phyloP scores from a whole-genome alignment of 2,329 filamentous ascomycete genomes.

The Ophiognomonia clavigignenti-juglandacearum region DNA sequence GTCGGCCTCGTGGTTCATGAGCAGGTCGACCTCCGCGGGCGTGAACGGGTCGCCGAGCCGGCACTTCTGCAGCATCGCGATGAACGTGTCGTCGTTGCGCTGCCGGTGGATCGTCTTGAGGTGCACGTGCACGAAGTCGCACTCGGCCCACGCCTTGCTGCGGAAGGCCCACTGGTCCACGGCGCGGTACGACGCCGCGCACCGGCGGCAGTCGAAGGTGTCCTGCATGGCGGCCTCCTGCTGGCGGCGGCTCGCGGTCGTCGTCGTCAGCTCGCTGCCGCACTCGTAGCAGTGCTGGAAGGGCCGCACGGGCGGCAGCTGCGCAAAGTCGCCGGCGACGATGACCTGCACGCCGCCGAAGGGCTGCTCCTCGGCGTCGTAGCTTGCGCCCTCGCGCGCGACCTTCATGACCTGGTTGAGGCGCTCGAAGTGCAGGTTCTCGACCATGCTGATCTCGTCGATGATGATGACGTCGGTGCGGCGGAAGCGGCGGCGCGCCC shows the following conservation, averaged over 20 bases:
- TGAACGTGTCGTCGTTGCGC: constrained; percentile 42
- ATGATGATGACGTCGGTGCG: constrained; percentile 53
- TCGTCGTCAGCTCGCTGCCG: constrained; percentile 33
- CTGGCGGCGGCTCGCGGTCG: no score
- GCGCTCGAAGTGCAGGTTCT: constrained; percentile 48
- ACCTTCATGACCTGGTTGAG: constrained; percentile 42
- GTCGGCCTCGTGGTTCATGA: constrained; percentile 40
- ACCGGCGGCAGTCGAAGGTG: constrained; percentile 25
- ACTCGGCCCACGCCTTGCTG: constrained; percentile 48
- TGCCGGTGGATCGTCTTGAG: constrained; percentile 54
- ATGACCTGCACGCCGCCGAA: constrained; percentile 49
- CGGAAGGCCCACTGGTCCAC: constrained; percentile 58
- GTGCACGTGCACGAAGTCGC: constrained; percentile 47
- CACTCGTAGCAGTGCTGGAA: constrained; percentile 48
- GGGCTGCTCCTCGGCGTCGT: constrained; percentile 12
- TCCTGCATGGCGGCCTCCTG: constrained; percentile 14
- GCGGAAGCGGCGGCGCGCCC: constrained; percentile 31
- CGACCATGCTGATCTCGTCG: constrained; percentile 64
- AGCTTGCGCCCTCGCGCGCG: constrained; percentile 21
- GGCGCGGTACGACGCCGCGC: constrained; percentile 35
- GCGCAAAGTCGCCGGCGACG: constrained; percentile 56
- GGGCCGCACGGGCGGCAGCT: constrained; percentile 54
- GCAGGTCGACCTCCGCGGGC: constrained; percentile 30
- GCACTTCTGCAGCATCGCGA: constrained; percentile 50
- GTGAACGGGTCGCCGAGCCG: constrained; percentile 39